Evolutionary conservation across 2,329 filamentous ascomycete species (phyloP), one percentile per base, ranked within the genome.

Genomic region (Gnomoniopsis smithogilvyi): DNA sequence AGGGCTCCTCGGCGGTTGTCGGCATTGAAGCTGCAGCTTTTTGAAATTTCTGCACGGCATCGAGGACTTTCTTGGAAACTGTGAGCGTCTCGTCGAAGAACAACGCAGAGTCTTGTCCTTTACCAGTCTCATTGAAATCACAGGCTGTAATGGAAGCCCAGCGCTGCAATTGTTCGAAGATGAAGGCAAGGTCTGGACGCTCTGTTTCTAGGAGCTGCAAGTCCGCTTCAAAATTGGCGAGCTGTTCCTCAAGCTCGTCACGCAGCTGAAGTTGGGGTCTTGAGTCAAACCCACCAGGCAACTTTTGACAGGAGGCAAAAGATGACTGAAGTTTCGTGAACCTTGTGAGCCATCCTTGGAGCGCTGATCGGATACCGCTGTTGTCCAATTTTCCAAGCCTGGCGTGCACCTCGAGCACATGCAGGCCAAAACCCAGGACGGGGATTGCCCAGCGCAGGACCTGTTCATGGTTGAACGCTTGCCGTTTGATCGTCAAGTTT

Each of bases 1-100:
- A 78, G 1, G 78, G 67, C 47, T 89, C 84, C 36, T 91, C 86
- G 1, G 78, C 77, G 1, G 87, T 83, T 4, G 73, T 69, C 1
- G 88, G 86, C 1, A 87, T 74, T 3, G 77, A 76, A 12, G 76
- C 72, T 10, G 85, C 74, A 2, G 79, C 74, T 61, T 83, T 83
- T 59, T 85, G 83, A 49, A 89, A 80, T 63, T 87, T 85, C 70
- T 97, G 92, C 51, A 96, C 80, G 1, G 90, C 88, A 38, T 94
- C 89, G 2, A 97, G 84, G 30, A 94, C 83, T 52, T 85, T 84
- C 71, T 96, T 90, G 50, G 88, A 83, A n/a, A 89, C 77, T 1
- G 74, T 81, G 41, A 90, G 82, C 1, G 92, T 72, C 3, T 80
- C 76, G 15, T 80, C 73, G 46, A 86, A 82, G 48, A 92, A 81